Evolutionary conservation across 108 stramenopile genomes (phyloP), one percentile per base, ranked within the genome.

Genomic region (Craspedostauros australis): DNA sequence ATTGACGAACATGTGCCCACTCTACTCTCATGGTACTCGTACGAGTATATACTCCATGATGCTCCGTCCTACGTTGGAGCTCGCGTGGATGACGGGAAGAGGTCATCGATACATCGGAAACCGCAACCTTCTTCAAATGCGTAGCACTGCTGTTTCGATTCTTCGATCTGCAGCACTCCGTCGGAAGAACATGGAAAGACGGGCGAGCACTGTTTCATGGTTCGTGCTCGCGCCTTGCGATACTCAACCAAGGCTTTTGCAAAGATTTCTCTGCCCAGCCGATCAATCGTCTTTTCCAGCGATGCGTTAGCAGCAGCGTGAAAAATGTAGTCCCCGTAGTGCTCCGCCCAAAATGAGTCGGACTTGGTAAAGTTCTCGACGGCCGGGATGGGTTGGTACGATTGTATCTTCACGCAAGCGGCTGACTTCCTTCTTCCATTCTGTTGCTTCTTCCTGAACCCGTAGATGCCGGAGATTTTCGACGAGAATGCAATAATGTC

Each of bases 291-390:
- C 42, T 18, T 26, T 37, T 71, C 70, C 18, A 71, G 33, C 16
- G 54, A 57, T 44, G n/a, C 14, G 11, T 40, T 41, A 14, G 64
- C 70, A 22, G 70, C 70, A 0, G 39, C 14, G 28, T 66, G 37
- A 12, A 71, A 54, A 12, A 65, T n/a, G 19, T 54, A 33, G 28
- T 66, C 64, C 21, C 56, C 70, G 29, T 61, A 54, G 49, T 71
- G 52, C 34, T 57, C 56, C 1, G 55, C 56, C 24, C 25, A 57
- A 55, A 55, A 66, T 9, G 27, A 16, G 15, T 52, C 23, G 9
- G 33, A 39, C 8, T 22, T 11, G 26, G 60, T n/a, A 32, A 53
- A 57, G 20, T 60, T 27, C 6, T 46, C 19, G 1, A 57, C 56
- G 1, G 7, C 1, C 1, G 9, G 14, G 19, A 45, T 27, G 8